Evolutionary conservation across 108 stramenopile species (phyloP), one percentile per base, ranked within the genome.

Genomic region (Schizochytrium sp.): DNA sequence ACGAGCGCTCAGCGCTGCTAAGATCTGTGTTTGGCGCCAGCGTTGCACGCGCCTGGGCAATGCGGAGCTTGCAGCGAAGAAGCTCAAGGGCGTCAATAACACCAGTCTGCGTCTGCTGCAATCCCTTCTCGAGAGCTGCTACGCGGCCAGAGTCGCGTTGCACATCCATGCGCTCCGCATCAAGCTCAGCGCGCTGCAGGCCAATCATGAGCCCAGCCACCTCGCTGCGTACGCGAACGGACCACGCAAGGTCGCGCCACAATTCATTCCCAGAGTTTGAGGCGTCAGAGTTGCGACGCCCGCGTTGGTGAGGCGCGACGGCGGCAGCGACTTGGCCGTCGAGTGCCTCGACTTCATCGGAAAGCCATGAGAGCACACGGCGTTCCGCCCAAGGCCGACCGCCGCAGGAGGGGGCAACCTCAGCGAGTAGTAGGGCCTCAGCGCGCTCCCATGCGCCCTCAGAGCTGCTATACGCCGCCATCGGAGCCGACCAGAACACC

Each of bases 181-280:
- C 64, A 44, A 69, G 64, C 64, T 69, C 64, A 44, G 40, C 64
- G 28, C 64, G 64, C 64, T 69, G 64, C 19, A 69, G 64, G 5
- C 42, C 40, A 44, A 69, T 38, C 64, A 69, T 69, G 64, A 44
- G 64, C 10, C 64, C 64, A 8, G 64, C 64, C 64, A 69, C 64
- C 3, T 44, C 64, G 64, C 12, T 0, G 0, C 64, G 64, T 44
- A 69, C 64, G 64, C 64, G 64, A 1, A 44, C 15, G 10, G 40
- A 44, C 64, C 64, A 69, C 64, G 64, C 64, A 15, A 15, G 12
- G 42, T 69, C 64, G 64, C 64, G 64, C 64, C 64, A 69, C 19
- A 8, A 28, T 28, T 28, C 28, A 28, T 28, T 28, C 28, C 28
- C 28, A 28, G 28, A 28, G 28, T 28, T 28, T 28, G 28, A 28